Percentiles rank a stretch among this genome's conserved stretches.
phyloP scores from a whole-genome alignment of 2,329 filamentous ascomycete genomes.

The Penicillium brasilianum region DNA sequence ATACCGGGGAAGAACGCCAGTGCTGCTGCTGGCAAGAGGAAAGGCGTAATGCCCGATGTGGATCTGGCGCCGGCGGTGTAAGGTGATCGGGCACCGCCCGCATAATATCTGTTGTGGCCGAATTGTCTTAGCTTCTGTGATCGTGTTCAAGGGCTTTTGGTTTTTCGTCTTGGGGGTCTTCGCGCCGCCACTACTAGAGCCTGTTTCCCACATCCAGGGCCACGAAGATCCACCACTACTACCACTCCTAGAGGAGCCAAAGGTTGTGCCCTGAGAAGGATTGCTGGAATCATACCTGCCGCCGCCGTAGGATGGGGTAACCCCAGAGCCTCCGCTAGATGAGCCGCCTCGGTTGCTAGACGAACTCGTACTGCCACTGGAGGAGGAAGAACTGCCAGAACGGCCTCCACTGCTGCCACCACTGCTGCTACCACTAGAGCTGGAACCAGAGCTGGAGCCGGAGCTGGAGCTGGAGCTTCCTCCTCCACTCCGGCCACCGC shows the following conservation, averaged over 20 bases:
- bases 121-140: conserved; percentile 43
- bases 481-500: conserved; percentile 36
- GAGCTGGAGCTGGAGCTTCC: conserved; percentile 20
- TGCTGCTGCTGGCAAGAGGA: conserved; percentile 54
- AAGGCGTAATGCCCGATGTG: conserved; percentile 56
- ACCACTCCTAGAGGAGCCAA: not conserved
- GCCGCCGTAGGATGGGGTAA: conserved; percentile 21
- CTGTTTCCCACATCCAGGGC: conserved; percentile 17
- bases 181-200: not conserved
- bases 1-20: conserved; percentile 57
- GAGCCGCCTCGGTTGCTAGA: conserved; percentile 32
- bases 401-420: conserved; percentile 32
- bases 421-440: conserved; percentile 22
- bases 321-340: conserved; percentile 32
- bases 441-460: conserved; percentile 19
- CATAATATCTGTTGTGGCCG: conserved; percentile 60
- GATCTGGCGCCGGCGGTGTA: conserved; percentile 55
- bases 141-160: not conserved
- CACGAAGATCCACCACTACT: conserved; percentile 44
- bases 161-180: not conserved
- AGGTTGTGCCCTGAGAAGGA: not conserved
- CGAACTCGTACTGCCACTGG: conserved; percentile 26
- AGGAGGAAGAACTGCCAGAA: conserved; percentile 25
- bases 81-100: conserved; percentile 58
- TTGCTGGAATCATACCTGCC: conserved; percentile 23